Evolutionary conservation across 495 filamentous ascomycete genomes (phyloP).

Genomic region (Clavariopsis aquatica): DNA sequence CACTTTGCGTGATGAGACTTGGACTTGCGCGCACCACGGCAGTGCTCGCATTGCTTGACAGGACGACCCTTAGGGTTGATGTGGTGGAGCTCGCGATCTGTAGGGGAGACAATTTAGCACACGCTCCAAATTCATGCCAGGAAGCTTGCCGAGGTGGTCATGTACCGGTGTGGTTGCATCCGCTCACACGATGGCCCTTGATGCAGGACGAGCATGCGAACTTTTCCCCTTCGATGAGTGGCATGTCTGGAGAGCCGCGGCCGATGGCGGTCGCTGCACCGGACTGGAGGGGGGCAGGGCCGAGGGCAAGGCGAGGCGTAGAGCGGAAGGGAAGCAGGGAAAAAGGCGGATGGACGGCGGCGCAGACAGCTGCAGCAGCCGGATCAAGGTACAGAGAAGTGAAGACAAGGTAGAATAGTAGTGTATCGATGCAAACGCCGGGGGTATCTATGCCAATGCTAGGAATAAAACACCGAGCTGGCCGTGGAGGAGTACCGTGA

Average conservation of each 20-base stretch:
- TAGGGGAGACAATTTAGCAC: neutral
- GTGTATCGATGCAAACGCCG: slow-evolving; percentile 11
- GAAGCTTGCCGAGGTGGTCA: neutral
- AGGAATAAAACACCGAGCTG: slow-evolving; percentile 27
- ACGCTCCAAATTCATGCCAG: neutral
- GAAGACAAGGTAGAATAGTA: neutral
- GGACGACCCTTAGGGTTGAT: slow-evolving; percentile 99
- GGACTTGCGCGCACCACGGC: slow-evolving; percentile 94
- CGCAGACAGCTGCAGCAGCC: slow-evolving; percentile 9
- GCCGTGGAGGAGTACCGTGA: slow-evolving; percentile 30
- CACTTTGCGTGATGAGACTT: slow-evolving; percentile 94
- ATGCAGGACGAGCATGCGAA: slow-evolving; percentile 49
- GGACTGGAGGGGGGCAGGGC: slow-evolving; percentile 10
- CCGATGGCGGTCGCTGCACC: slow-evolving; percentile 34
- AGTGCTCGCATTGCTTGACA: slow-evolving; percentile 97
- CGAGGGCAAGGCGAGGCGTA: slow-evolving; percentile 1
- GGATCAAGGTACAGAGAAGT: slow-evolving; percentile 3
- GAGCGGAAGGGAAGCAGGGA: neutral
- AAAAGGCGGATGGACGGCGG: neutral
- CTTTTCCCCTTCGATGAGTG: slow-evolving; percentile 45
- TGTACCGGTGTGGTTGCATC: slow-evolving; percentile 48
- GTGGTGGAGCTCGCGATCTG: slow-evolving; percentile 89
- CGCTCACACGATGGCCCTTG: slow-evolving; percentile 49
- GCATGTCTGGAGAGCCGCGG: slow-evolving; percentile 37
- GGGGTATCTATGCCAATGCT: slow-evolving; percentile 37